These are phyloP conservation scores for Termitomyces sp. DNA, from an alignment of 1,284 basidiomycete genomes.

Conservation along the genomic window DNA sequence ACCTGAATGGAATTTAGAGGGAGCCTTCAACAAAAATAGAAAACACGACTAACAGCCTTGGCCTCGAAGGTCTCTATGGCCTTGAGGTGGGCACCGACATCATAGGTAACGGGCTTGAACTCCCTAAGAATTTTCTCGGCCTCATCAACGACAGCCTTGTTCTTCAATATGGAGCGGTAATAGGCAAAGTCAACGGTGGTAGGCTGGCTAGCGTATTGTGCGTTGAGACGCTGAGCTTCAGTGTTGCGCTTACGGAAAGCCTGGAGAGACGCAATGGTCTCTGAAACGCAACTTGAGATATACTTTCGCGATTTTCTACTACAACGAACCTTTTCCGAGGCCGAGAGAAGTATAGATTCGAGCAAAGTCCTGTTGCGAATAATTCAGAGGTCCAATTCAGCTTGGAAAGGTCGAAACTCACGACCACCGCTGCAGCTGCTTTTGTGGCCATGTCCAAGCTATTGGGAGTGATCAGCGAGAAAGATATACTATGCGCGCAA, in stretches of 20 bases:
- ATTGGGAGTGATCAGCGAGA: slow-evolving; percentile 10
- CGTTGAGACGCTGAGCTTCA: slow-evolving; percentile 79
- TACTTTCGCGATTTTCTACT: neutral
- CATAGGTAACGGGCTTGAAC: slow-evolving; percentile 98
- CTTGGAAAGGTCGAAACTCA: slow-evolving; percentile 33
- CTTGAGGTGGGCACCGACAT: slow-evolving; percentile 87
- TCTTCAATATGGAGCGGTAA: slow-evolving; percentile 91
- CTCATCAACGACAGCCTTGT: slow-evolving; percentile 88
- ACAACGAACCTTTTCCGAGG: slow-evolving; percentile 77
- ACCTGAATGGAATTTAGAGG: slow-evolving; percentile 48
- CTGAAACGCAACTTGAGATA: slow-evolving; percentile 36
- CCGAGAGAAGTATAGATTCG: slow-evolving; percentile 89
- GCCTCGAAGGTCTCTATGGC: slow-evolving; percentile 96
- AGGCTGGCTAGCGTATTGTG: slow-evolving; percentile 67
- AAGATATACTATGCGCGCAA: slow-evolving; percentile 4
- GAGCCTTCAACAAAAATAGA: slow-evolving; percentile 2
- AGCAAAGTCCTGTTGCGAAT: slow-evolving; percentile 73
- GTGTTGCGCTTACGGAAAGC: slow-evolving; percentile 95
- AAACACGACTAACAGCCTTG: slow-evolving; percentile 73
- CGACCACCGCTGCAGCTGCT: slow-evolving; percentile 74
- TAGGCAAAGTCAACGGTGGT: slow-evolving; percentile 85
- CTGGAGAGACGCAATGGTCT: slow-evolving; percentile 85
- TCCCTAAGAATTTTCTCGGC: slow-evolving; percentile 86
- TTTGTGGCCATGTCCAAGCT: slow-evolving; percentile 67
- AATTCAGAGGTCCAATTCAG: neutral